phyloP scores from a whole-genome alignment of 2,329 filamentous ascomycete genomes.

The Cordyceps cateniannulata region DNA sequence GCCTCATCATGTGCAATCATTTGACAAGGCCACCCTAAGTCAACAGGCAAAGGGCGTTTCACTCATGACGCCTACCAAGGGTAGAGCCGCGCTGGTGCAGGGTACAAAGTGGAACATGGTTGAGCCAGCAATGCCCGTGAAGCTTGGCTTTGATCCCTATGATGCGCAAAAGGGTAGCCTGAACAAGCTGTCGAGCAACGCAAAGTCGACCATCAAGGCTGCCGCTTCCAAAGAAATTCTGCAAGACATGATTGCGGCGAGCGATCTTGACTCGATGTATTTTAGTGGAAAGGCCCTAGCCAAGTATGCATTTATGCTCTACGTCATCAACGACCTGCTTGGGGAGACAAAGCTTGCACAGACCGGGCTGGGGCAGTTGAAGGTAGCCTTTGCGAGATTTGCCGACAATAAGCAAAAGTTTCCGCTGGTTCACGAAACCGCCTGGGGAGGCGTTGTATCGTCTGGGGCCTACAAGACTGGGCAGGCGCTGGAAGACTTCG shows the following conservation, averaged over 20 bases:
- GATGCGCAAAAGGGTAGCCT: slow-evolving; percentile 44
- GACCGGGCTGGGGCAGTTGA: slow-evolving; percentile 54
- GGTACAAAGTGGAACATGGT: slow-evolving; percentile 72
- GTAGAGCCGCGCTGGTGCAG: slow-evolving; percentile 64
- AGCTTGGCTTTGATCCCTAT: slow-evolving; percentile 78
- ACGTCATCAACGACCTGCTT: slow-evolving; percentile 58
- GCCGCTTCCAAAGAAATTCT: slow-evolving; percentile 66
- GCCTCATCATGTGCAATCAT: slow-evolving; percentile 76
- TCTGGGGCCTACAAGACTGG: slow-evolving; percentile 64
- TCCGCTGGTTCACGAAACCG: slow-evolving; percentile 57
- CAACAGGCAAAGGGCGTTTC: slow-evolving; percentile 44
- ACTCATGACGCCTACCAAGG: slow-evolving; percentile 80
- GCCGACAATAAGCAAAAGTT: slow-evolving; percentile 60
- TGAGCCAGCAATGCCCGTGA: slow-evolving; percentile 64
- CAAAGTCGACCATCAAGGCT: slow-evolving; percentile 52
- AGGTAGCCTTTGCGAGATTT: slow-evolving; percentile 61
- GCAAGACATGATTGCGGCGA: slow-evolving; percentile 67
- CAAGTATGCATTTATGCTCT: slow-evolving; percentile 67
- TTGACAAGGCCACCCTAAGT: slow-evolving; percentile 52
- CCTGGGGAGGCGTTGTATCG: slow-evolving; percentile 78
- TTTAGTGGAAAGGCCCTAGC: slow-evolving; percentile 80
- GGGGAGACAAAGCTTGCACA: slow-evolving; percentile 51
- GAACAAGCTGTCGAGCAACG: slow-evolving; percentile 42
- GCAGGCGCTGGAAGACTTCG: slow-evolving; percentile 72
- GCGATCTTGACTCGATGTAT: slow-evolving; percentile 81